Percentiles rank a stretch among this genome's conserved stretches.
phyloP scores from a whole-genome alignment of 106 monocot species.

The Allium sativum region DNA sequence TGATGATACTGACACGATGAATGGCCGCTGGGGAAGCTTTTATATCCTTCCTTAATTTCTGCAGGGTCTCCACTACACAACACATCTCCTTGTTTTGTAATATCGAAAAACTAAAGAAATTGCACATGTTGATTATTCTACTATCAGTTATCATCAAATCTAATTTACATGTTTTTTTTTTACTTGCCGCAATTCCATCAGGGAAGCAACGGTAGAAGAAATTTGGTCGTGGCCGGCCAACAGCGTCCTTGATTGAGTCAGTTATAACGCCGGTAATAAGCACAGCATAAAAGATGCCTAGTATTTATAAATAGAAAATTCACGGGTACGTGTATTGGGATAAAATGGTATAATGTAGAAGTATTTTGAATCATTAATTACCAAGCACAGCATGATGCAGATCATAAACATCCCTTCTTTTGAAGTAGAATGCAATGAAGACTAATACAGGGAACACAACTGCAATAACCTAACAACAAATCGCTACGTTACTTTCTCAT shows the following conservation, averaged over 20 bases:
- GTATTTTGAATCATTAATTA: background rate
- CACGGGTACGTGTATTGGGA: background rate
- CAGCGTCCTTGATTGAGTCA: constrained; percentile 38
- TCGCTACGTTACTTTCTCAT: background rate
- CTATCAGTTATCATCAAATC: background rate
- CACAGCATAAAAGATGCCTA: constrained; percentile 24
- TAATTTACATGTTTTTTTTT: background rate
- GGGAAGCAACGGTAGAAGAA: constrained; percentile 64
- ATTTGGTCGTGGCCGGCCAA: constrained; percentile 57
- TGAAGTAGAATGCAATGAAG: constrained; percentile 40
- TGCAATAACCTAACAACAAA: constrained; percentile 32
- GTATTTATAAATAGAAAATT: background rate
- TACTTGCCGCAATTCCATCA: constrained; percentile 38
- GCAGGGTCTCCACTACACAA: background rate
- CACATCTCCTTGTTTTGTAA: constrained; percentile 4
- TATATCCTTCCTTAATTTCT: constrained; percentile 6
- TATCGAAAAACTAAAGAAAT: background rate
- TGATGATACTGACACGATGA: constrained; percentile 5
- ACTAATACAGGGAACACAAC: constrained; percentile 33
- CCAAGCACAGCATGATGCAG: constrained; percentile 49
- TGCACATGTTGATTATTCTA: background rate
- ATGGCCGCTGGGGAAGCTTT: constrained; percentile 10
- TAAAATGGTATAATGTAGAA: background rate
- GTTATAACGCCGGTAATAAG: constrained; percentile 43
- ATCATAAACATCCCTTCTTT: constrained; percentile 59